Base-by-base conservation (phyloP, 805 yeast species). In the Kuraishia hungarica region DNA sequence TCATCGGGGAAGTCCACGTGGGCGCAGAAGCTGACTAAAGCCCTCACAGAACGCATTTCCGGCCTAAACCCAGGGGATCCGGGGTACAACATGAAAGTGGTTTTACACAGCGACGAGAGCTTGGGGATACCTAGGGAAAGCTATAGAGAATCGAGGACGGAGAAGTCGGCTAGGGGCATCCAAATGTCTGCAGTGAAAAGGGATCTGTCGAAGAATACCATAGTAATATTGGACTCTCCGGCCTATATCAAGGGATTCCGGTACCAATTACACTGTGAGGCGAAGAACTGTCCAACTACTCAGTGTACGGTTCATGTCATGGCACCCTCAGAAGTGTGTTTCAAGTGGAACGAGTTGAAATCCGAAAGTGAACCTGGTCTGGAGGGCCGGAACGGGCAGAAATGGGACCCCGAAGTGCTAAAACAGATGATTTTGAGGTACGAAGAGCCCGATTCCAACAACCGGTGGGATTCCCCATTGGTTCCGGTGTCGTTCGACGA, bases 161-260 rank as follows among this genome's bases (percentile, higher is more conserved):
- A 94, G 67, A 90, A 93, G 63, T 77, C 86, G 24, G 83, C 89
- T 0, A 77, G 98, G 53, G 96, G 96, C 0, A 78, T 81, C 26
- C 96, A 92, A 62, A 84, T 92, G 72, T 82, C 96, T 0, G 97
- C 96, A 0, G 94, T 93, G 19, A 89, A 90, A 63, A 77, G 97
- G 60, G 89, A 87, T 59, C 69, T 94, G 2, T 76, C 87, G 1
- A 77, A 84, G 47, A 73, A 78, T 29, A 84, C 81, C 21, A 77
- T 94, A 28, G 97, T 94, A 1, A 83, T 94, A 19, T 75, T 94
- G 54, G 99, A 94, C 67, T 81, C 94, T 1, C 74, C 91, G 62
- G 84, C 89, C 48, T 94, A 94, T 67, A 94, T 94, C 63, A 94
- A 94, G 66, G 99, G 99, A 0, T 91, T 92, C 67, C 75, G 99